Conservation (phyloP, 2,329 filamentous ascomycete species). For the Pyrenophora tritici-repentis region DNA sequence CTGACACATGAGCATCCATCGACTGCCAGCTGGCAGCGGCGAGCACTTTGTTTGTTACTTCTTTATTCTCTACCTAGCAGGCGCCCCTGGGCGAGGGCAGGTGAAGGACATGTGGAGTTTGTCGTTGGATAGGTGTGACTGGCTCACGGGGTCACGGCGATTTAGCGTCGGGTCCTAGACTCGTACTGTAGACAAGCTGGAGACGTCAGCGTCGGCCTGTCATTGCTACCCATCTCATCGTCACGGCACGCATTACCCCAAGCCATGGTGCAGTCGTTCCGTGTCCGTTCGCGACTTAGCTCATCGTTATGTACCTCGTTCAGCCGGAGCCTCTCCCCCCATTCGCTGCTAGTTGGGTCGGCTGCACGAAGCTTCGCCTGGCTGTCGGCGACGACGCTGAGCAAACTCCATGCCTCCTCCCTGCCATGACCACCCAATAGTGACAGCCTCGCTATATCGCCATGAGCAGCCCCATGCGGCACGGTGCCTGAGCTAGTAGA, state of each 20-base stretch:
- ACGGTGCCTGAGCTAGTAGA: conserved; percentile 40
- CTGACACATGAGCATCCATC: background rate
- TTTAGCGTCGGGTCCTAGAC: conserved; percentile 23
- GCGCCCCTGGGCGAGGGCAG: background rate
- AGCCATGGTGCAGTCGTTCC: conserved; percentile 28
- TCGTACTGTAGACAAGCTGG: conserved; percentile 7
- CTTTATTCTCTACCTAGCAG: background rate
- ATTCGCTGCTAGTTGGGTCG: conserved; percentile 25
- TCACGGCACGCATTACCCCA: conserved; percentile 28
- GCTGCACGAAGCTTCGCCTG: conserved; percentile 29
- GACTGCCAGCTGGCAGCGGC: conserved; percentile 18
- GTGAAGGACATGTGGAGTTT: no score
- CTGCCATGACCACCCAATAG: conserved; percentile 41
- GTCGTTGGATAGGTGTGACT: background rate
- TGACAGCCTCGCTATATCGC: conserved; percentile 39
- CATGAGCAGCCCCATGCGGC: conserved; percentile 35
- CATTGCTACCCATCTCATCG: conserved; percentile 23
- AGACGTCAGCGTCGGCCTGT: conserved; percentile 21
- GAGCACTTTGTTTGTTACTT: conserved; percentile 2
- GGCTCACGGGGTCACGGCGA: no score
- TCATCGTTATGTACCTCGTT: conserved; percentile 25
- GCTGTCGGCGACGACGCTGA: conserved; percentile 29
- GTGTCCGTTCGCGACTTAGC: conserved; percentile 36
- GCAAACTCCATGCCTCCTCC: conserved; percentile 32
- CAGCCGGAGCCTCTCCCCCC: conserved; percentile 25